Evolutionary conservation across 2,329 filamentous ascomycete genomes (phyloP), one percentile per base, ranked within the genome.

Genomic region (Blumeria hordei): DNA sequence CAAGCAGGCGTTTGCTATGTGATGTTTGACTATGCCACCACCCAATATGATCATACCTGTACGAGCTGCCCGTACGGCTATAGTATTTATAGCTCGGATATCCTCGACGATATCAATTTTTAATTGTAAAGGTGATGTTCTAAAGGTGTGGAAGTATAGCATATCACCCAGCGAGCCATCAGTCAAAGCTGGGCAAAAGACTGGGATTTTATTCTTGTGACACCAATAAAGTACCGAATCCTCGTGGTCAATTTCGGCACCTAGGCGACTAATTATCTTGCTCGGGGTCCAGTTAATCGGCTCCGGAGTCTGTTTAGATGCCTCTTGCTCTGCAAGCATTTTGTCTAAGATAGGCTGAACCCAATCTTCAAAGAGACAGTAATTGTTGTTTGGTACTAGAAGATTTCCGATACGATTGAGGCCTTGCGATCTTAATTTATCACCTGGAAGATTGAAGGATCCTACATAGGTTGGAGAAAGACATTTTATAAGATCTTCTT

Each of bases 401-500:
- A 98, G 75, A 64, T 98, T 96, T 54, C 92, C 92, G 63, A 98
- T 96, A 35, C 92, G 81, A 69, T 98, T 98, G 64, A 96, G 77
- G 9, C 92, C 92, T 66, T 86, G 83, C 58, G 80, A 76, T 41
- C 92, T 85, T 21, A 98, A 75, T 0, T 78, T 77, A 8, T 84
- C 81, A 12, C 92, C 92, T 0, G 76, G 70, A 0, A 85, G 81
- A 54, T 75, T 78, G 69, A 96, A 98, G 1, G 85, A 81, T 47
- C 87, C 86, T 65, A 96, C 80, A 68, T 95, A 98, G 0, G 92
- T 98, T 54, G 87, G 82, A 10, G 84, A 92, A 2, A 98, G 80
- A 63, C 92, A 98, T 71, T 98, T 98, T 75, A 98, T 98, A 56
- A 98, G 81, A 68, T 98, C 92, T 67, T 98, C 92, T 68, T 98